A percentile compares a stretch with the other conserved stretches of the same genome.
phyloP scores from a whole-genome alignment of 805 yeast genomes.

The Yarrowia hollandica region DNA sequence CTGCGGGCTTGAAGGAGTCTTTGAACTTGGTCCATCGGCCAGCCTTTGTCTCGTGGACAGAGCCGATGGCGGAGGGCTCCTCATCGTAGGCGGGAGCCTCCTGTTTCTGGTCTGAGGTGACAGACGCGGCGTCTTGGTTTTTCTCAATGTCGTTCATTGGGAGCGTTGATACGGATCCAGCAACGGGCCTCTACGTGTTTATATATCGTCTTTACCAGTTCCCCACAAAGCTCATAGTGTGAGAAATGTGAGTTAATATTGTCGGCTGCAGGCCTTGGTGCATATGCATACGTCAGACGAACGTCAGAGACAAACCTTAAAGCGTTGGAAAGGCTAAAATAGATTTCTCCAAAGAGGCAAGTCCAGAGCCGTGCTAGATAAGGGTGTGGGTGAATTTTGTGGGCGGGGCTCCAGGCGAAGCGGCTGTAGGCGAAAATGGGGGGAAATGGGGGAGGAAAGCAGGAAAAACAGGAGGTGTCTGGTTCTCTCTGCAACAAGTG shows the following conservation, averaged over 20 bases:
- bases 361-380: constrained; percentile 21
- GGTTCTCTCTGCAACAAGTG: too few species aligned
- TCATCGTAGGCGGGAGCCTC: constrained; percentile 10
- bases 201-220: background rate
- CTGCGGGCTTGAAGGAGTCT: constrained; percentile 48
- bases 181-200: too few species aligned
- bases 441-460: too few species aligned
- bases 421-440: too few species aligned
- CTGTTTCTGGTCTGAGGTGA: background rate
- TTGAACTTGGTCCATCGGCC: constrained; percentile 40
- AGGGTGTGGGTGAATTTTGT: background rate
- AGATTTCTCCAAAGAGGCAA: background rate
- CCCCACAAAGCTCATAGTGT: background rate
- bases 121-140: background rate
- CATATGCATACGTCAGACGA: background rate
- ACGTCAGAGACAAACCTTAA: background rate
- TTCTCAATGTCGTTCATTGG: constrained; percentile 25
- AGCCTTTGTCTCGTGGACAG: background rate
- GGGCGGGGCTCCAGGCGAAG: too few species aligned
- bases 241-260: constrained; percentile 1
- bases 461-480: too few species aligned
- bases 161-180: too few species aligned
- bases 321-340: constrained; percentile 1
- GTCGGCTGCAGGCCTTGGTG: too few species aligned
- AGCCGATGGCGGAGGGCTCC: constrained; percentile 8